Evolutionary conservation across 345 rosid species (phyloP), one percentile per base, ranked within the genome.

Genomic region (Pelargonium nanum): DNA sequence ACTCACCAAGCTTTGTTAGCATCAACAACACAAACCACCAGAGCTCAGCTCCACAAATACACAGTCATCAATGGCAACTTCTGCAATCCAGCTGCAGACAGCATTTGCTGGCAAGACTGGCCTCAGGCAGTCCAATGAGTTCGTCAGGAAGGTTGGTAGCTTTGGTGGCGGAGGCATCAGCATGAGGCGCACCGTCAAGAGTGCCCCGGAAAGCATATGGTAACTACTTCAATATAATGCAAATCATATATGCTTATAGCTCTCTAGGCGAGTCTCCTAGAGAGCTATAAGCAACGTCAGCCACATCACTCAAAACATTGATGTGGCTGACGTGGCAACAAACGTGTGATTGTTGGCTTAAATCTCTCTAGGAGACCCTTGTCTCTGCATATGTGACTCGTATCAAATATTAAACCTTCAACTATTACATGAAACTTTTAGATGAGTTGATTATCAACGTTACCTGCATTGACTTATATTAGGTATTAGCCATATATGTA

Each of bases 181-280:
- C 72, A 91, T 88, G 96, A 79, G 98, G 19, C 72, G 98, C 57
- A 91, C 96, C 0, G 86, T 91, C 58, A 91, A 78, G 66, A 83
- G 83, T 63, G 82, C 74, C 64, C 95, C 98, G 23, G 75, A 74
- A 32, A 88, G 95, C 87, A 92, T 92, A 52, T 92, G 98, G 98
- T 92, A 77, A 73, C 21, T 24, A 19, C 22, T 34, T n/a, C 24
- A 13, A 8, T 22, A 23, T 26, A 30, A 6, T 8, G 20, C 21
- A 20, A 13, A 4, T 58, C 24, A 22, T 34, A 2, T 32, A 23
- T 28, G n/a, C 22, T 50, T 19, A 50, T 7, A 50, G 16, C 19
- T 50, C n/a, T 50, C 19, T 50, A 50, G n/a, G 19, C 53, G 19
- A 19, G 19, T 21, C 53, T 50, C 53, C 16, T 12, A 48, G 52